Evolutionary conservation across 1,139 yeast species (phyloP), one percentile per base, ranked within the genome.

Genomic region (Candida neerlandica): DNA sequence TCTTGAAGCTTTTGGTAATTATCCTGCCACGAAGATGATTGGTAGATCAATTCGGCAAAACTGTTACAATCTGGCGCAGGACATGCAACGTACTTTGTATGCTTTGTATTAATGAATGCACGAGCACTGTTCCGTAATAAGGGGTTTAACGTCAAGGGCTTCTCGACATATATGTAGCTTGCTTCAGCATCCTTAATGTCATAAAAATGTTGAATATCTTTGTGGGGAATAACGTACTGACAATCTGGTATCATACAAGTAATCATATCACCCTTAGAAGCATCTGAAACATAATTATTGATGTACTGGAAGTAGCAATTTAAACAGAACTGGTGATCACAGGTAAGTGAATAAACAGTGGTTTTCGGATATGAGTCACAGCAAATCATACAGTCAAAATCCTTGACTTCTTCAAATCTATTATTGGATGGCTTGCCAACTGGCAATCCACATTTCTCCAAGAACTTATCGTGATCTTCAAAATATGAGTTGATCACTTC

Each of bases 1-100:
- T 59, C 21, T 46, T 58, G 37, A 55, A 66, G 3, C 16, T 37
- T 21, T 16, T 19, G 26, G 40, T 18, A 37, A 37, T 37, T 10
- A 18, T 37, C 27, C 23, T 37, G 40, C 40, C 40, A 37, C 3
- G 40, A 11, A 12, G 40, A 37, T 11, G 19, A 23, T 19, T 37
- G 40, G 27, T 37, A 37, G 12, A 37, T 11, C 27, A 37, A 37
- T 21, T 84, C 84, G 12, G 88, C 73, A 30, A 89, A 53, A 29
- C 60, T 55, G 37, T 75, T 74, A 65, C 99, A 94, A 60, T 89
- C 96, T 0, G 96, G 87, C 1, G 88, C 86, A 0, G 97, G 97
- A 65, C 99, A 94, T 87, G 94, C 86, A 56, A 79, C 80, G 57
- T 77, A 78, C 37, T 70, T 71, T 39, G 74, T 73, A 51, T 78